These are phyloP conservation scores for Neurospora tetraspora DNA, from an alignment of 495 filamentous ascomycete species.

Conservation along the genomic window DNA sequence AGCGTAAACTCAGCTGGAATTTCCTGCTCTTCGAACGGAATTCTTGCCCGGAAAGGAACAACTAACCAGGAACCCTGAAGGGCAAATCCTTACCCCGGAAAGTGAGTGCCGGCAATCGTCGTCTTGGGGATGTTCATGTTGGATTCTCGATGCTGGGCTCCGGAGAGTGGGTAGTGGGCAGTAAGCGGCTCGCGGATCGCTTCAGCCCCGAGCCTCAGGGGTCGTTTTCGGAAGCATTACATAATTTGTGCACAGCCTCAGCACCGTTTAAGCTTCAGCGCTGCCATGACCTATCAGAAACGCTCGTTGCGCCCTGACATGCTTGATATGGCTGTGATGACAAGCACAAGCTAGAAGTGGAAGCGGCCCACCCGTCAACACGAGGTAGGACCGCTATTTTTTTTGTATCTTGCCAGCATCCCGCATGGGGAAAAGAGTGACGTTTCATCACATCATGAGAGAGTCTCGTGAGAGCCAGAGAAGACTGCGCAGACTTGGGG, in stretches of 20 bases:
- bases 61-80: background rate
- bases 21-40: background rate
- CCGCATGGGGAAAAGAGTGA: background rate
- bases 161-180: background rate
- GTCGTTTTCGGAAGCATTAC: background rate
- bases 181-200: background rate
- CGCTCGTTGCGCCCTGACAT: background rate
- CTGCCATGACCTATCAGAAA: constrained; percentile 10
- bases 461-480: background rate
- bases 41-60: background rate
- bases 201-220: background rate
- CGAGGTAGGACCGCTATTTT: background rate
- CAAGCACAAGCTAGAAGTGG: background rate
- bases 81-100: background rate
- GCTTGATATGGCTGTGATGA: background rate
- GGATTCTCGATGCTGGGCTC: background rate
- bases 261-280: constrained; percentile 6
- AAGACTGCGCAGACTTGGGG: background rate
- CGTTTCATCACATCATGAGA: background rate
- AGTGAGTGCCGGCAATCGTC: background rate
- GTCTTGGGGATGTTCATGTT: background rate
- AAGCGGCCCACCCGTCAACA: background rate
- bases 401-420: background rate
- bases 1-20: background rate
- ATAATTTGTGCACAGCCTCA: constrained; percentile 18